Conservation (phyloP, 495 filamentous ascomycete species). For the Cercophora samala region DNA sequence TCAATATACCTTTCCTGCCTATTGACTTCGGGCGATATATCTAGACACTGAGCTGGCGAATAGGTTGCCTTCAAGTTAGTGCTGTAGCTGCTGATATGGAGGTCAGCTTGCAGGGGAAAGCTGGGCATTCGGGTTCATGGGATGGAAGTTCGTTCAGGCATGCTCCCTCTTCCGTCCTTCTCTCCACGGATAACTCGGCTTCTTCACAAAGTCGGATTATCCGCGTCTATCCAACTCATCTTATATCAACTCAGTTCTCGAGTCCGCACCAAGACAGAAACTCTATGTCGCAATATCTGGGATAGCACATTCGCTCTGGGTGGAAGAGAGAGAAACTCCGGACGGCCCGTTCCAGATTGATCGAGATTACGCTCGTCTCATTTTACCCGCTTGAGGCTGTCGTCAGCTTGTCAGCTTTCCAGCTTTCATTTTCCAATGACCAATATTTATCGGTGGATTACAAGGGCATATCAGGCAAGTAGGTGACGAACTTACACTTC, state of each 20-base stretch:
- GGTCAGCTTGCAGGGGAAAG: too few relatives aligned
- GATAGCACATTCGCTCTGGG: neutral
- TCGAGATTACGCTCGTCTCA: neutral
- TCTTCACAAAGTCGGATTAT: neutral
- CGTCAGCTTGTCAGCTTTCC: neutral
- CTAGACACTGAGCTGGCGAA: too few relatives aligned
- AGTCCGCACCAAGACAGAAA: neutral
- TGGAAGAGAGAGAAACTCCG: neutral
- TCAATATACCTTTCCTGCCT: too few relatives aligned
- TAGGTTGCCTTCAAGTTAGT: too few relatives aligned
- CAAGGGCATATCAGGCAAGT: neutral
- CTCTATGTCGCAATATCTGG: neutral
- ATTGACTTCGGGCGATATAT: too few relatives aligned
- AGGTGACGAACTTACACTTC: neutral
- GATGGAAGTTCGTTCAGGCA: too few relatives aligned
- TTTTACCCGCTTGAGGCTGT: neutral
- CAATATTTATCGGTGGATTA: neutral
- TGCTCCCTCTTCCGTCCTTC: too few relatives aligned
- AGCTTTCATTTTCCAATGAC: neutral
- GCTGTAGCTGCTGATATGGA: too few relatives aligned
- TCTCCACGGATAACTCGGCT: neutral
- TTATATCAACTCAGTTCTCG: neutral
- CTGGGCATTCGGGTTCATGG: too few relatives aligned
- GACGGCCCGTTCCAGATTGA: neutral
- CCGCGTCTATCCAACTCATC: neutral